Evolutionary conservation across 2,329 filamentous ascomycete genomes (phyloP), one percentile per base, ranked within the genome.

Genomic region (Cercospora citrullina): DNA sequence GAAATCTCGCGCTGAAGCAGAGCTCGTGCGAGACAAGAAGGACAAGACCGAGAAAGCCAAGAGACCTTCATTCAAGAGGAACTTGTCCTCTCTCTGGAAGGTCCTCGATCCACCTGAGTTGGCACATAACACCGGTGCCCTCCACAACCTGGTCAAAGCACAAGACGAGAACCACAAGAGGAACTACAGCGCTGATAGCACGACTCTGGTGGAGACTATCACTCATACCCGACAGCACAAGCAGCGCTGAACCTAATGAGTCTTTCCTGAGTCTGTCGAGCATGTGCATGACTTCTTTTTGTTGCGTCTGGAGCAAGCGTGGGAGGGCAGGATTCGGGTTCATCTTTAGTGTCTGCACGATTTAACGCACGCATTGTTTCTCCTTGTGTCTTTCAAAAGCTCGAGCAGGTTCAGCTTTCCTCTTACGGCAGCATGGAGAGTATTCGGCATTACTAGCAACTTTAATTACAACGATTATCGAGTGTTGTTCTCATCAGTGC

Each of bases 91-190:
- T 0, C 61, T 70, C n/a, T 70, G 68, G 68, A 70, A 70, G 23
- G 33, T 70, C 26, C 61, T 70, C 14, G 68, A 70, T 16, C 68
- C 68, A 14, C 68, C 68, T 5, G 66, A 70, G 33, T 33, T 70
- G 31, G 28, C 60, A 16, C 48, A 64, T 28, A 70, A 68, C 12
- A 68, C 68, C 14, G 68, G 68, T 8, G 66, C 62, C 5, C 61
- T 70, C 9, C 68, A 70, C 39, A 64, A 70, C 55, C 61, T 70
- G 1, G 68, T 59, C 28, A 53, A 61, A 18, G 42, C 65, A 8
- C 63, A 70, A 26, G 51, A 60, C 14, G 51, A 60, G 6, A 45
- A 59, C 33, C 28, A 42, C 36, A 26, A 36, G 31, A 58, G 62
- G 53, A 58, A 64, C 51, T 28, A 48, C 28, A 48, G 23, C 42